phyloP scores from a whole-genome alignment of 2,329 filamentous ascomycete genomes.

The Fusarium mundagurra region DNA sequence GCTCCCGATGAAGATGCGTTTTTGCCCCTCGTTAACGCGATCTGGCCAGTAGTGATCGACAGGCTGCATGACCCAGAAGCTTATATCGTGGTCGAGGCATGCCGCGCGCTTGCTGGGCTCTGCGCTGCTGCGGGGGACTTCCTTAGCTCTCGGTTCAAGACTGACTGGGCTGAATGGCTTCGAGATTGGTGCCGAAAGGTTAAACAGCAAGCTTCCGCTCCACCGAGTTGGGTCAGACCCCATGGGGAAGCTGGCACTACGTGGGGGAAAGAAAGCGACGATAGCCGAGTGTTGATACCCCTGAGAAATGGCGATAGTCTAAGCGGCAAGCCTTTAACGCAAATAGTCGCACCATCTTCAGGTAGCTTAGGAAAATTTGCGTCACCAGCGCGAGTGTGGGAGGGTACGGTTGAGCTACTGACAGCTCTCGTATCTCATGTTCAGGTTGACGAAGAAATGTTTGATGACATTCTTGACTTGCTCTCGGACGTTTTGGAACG shows the following conservation, averaged over 20 bases:
- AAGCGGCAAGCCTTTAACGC: slow-evolving; percentile 21
- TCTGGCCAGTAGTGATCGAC: slow-evolving; percentile 86
- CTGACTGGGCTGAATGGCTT: slow-evolving; percentile 72
- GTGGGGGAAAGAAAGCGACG: slow-evolving; percentile 25
- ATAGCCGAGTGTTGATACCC: slow-evolving; percentile 48
- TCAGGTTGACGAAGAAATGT: slow-evolving; percentile 71
- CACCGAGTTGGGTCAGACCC: slow-evolving; percentile 10
- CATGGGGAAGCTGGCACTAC: slow-evolving; percentile 34
- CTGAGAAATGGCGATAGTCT: slow-evolving; percentile 39
- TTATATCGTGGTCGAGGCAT: slow-evolving; percentile 75
- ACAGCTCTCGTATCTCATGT: slow-evolving; percentile 70
- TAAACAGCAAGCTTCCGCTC: slow-evolving; percentile 52
- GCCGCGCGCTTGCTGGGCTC: slow-evolving; percentile 73
- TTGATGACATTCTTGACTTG: slow-evolving; percentile 76
- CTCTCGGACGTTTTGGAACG: slow-evolving; percentile 61
- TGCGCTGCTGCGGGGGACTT: slow-evolving; percentile 83
- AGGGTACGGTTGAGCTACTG: slow-evolving; percentile 67
- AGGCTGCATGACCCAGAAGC: slow-evolving; percentile 73
- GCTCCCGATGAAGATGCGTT: slow-evolving; percentile 83
- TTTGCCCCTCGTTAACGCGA: slow-evolving; percentile 85
- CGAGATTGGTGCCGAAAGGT: slow-evolving; percentile 58
- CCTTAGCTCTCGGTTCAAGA: slow-evolving; percentile 77
- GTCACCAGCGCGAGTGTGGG: slow-evolving; percentile 71
- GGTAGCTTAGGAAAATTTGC: slow-evolving; percentile 66
- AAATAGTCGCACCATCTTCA: slow-evolving; percentile 20